phyloP scores from a whole-genome alignment of 2,329 filamentous ascomycete genomes.

The Alternaria panax region DNA sequence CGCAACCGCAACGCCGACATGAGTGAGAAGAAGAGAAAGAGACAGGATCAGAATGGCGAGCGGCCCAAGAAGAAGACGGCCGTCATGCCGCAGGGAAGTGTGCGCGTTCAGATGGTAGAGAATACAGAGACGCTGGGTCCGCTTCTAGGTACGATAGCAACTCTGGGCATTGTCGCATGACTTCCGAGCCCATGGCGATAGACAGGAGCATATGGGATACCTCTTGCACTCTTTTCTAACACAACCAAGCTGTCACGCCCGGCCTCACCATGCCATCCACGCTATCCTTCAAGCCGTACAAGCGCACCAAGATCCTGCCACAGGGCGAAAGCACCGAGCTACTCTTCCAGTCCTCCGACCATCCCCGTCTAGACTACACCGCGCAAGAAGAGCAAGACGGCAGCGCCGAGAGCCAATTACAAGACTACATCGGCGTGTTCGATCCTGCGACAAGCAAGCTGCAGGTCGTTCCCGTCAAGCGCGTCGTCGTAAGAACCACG shows the following conservation, averaged over 20 bases:
- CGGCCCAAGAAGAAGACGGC: slow-evolving; percentile 56
- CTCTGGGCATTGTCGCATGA: slow-evolving; percentile 1
- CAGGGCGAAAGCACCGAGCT: slow-evolving; percentile 52
- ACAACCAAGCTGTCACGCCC: slow-evolving; percentile 49
- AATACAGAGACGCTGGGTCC: slow-evolving; percentile 58
- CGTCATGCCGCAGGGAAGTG: slow-evolving; percentile 46
- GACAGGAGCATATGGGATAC: fast-evolving
- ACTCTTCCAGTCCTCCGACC: slow-evolving; percentile 67
- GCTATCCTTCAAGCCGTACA: slow-evolving; percentile 60
- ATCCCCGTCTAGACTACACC: slow-evolving; percentile 66
- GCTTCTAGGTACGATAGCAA: slow-evolving; percentile 55
- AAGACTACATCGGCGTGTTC: slow-evolving; percentile 68
- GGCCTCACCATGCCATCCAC: slow-evolving; percentile 52
- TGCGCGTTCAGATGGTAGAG: slow-evolving; percentile 57
- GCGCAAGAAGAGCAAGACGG: slow-evolving; percentile 59
- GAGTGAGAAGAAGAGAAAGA: slow-evolving; percentile 51
- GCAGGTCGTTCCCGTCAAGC: slow-evolving; percentile 61
- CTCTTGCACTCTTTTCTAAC: not conserved
- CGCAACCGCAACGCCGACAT: slow-evolving; percentile 31
- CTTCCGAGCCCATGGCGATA: not conserved
- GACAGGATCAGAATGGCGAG: slow-evolving; percentile 38
- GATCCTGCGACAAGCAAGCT: slow-evolving; percentile 62
- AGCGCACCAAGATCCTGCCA: slow-evolving; percentile 42
- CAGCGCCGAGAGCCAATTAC: slow-evolving; percentile 58
- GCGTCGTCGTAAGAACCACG: slow-evolving; percentile 62